Conservation (phyloP, 768 basidiomycete genomes). For the Dendrothele bispora region DNA sequence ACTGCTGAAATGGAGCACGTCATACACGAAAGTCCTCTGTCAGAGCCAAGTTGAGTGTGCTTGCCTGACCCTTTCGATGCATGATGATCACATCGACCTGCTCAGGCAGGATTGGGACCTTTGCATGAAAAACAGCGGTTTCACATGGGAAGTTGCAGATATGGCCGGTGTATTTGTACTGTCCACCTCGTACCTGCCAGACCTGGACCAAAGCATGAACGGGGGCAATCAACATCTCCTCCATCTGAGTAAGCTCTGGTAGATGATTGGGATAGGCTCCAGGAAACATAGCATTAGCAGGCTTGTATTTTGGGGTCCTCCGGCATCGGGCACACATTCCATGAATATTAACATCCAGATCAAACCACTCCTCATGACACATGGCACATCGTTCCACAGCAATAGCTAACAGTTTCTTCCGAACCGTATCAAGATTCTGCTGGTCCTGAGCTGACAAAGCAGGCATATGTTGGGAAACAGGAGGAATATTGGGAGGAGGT, state of each 20-base stretch:
- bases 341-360: too few relatives aligned
- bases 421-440: too few relatives aligned
- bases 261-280: constrained; percentile 9
- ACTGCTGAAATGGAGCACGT: background rate
- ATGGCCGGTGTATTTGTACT: too few relatives aligned
- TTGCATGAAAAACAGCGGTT: constrained; percentile 4
- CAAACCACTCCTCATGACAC: too few relatives aligned
- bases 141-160: constrained; percentile 11
- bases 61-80: background rate
- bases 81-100: constrained; percentile 10
- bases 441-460: too few relatives aligned
- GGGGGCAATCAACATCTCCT: too few relatives aligned
- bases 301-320: background rate
- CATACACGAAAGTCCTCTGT: constrained; percentile 7
- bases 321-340: too few relatives aligned
- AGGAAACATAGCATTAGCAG: constrained; percentile 8
- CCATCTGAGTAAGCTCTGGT: constrained; percentile 7
- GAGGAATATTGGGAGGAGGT: too few relatives aligned
- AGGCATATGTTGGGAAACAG: too few relatives aligned
- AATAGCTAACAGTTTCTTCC: constrained; percentile 4
- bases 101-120: constrained; percentile 10
- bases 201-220: too few relatives aligned
- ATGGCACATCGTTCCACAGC: too few relatives aligned
- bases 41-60: background rate
- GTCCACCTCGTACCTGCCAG: too few relatives aligned